phyloP scores from a whole-genome alignment of 2,329 filamentous ascomycete genomes.

The Fusarium anguioides region DNA sequence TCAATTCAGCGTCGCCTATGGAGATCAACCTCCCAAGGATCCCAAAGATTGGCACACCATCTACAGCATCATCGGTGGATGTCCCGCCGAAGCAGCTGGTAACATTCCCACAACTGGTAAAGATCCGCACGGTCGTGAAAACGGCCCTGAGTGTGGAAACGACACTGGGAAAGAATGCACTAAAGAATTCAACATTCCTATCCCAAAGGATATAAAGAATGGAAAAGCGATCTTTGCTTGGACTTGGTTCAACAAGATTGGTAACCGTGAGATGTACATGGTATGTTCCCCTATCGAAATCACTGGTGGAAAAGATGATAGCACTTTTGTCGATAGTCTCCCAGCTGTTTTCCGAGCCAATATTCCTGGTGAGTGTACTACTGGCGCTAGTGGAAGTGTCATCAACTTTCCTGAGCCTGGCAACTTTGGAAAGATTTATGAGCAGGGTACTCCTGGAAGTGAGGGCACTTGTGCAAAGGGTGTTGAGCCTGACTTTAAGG shows the following conservation, averaged over 20 bases:
- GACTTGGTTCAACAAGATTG: conserved; percentile 82
- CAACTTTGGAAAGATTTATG: conserved; percentile 37
- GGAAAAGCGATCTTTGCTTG: conserved; percentile 76
- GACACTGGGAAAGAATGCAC: conserved; percentile 40
- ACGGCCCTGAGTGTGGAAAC: conserved; percentile 38
- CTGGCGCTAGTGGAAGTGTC: conserved; percentile 30
- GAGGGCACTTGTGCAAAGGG: conserved; percentile 33
- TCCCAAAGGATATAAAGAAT: conserved; percentile 46
- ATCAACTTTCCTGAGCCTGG: conserved; percentile 44
- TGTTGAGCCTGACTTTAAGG: conserved; percentile 38
- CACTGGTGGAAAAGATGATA: conserved; percentile 50
- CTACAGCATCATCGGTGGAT: conserved; percentile 43
- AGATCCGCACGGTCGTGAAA: conserved; percentile 36
- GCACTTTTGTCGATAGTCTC: conserved; percentile 29
- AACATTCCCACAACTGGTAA: conserved; percentile 19
- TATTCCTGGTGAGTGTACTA: conserved; percentile 42
- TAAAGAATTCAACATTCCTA: conserved; percentile 41
- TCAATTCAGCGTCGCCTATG: conserved; percentile 44
- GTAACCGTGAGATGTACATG: conserved; percentile 89
- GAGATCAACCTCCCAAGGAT: conserved; percentile 32
- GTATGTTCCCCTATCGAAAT: conserved; percentile 80
- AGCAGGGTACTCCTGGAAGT: conserved; percentile 18
- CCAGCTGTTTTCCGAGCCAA: conserved; percentile 42
- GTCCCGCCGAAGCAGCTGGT: conserved; percentile 40
- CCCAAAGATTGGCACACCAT: conserved; percentile 38